Conservation (phyloP, 1,284 basidiomycete genomes). For the Inonotus hispidus region DNA sequence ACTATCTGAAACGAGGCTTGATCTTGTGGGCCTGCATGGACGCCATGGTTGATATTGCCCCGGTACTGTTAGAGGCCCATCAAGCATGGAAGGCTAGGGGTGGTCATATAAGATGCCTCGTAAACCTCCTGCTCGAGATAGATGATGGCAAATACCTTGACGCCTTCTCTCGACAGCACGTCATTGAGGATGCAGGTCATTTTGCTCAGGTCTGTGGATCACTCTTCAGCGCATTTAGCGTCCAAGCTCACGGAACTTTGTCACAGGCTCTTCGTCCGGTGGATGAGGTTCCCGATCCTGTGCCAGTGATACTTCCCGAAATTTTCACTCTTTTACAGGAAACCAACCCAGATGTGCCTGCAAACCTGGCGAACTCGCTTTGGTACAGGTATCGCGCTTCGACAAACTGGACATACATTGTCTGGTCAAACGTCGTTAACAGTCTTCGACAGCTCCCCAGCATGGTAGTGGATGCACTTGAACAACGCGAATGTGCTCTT, state of each 20-base stretch:
- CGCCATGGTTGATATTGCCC: constrained; percentile 46
- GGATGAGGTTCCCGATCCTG: constrained; percentile 41
- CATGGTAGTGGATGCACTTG: constrained; percentile 43
- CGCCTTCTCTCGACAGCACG: constrained; percentile 46
- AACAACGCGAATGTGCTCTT: constrained; percentile 46
- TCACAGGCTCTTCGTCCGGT: constrained; percentile 40
- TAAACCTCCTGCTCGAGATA: constrained; percentile 57
- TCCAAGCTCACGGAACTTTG: background rate
- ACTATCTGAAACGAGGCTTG: constrained; percentile 59
- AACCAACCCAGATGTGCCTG: constrained; percentile 50
- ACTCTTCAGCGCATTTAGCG: background rate
- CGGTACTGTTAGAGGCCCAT: constrained; percentile 57
- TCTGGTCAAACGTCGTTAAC: constrained; percentile 74
- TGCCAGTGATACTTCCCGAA: constrained; percentile 59
- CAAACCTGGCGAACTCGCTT: constrained; percentile 63
- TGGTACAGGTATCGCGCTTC: constrained; percentile 76
- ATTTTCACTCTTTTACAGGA: constrained; percentile 59
- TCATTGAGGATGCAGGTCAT: constrained; percentile 50
- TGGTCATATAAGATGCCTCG: constrained; percentile 54
- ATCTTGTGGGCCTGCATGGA: constrained; percentile 76
- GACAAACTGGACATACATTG: constrained; percentile 67
- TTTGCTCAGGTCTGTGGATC: constrained; percentile 47
- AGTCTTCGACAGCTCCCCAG: constrained; percentile 60
- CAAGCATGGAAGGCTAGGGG: constrained; percentile 57
- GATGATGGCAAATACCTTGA: constrained; percentile 55